These are phyloP conservation scores for Hyaloscypha bicolor DNA, from an alignment of 495 filamentous ascomycete genomes.

Conservation along the genomic window DNA sequence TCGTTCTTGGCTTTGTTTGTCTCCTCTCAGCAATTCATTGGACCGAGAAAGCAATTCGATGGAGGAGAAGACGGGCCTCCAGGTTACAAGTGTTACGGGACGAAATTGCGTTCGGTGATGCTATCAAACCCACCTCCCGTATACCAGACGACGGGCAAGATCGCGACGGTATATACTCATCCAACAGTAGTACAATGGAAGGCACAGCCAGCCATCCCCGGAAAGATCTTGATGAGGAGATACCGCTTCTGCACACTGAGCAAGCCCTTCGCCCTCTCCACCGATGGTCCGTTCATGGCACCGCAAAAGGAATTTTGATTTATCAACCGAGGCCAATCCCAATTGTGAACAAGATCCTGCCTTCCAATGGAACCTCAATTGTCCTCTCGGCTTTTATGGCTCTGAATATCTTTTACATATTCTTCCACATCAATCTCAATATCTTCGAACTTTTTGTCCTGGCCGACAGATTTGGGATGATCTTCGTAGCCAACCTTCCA, in stretches of 20 bases:
- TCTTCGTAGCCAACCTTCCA: conserved; percentile 61
- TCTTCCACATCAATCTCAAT: conserved; percentile 49
- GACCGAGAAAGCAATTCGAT: conserved; percentile 12
- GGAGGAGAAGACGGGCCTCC: conserved; percentile 15
- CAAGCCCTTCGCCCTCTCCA: not conserved
- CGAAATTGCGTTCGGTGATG: conserved; percentile 1
- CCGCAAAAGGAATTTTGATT: conserved; percentile 25
- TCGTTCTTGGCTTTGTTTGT: conserved; percentile 22
- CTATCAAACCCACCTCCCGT: not conserved
- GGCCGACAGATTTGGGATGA: conserved; percentile 53
- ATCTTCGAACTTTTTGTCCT: conserved; percentile 53
- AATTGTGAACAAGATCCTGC: conserved; percentile 53
- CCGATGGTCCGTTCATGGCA: conserved; percentile 8
- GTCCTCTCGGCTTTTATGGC: conserved; percentile 49
- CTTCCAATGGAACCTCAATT: conserved; percentile 54
- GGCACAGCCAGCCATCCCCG: conserved; percentile 13
- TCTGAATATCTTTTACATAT: conserved; percentile 57
- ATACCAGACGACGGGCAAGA: not conserved
- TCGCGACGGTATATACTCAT: conserved; percentile 19
- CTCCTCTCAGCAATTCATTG: conserved; percentile 24
- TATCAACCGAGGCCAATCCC: conserved; percentile 59
- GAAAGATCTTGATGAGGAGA: conserved; percentile 22
- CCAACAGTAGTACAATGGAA: conserved; percentile 23
- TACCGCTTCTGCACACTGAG: conserved; percentile 19
- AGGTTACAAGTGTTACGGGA: not conserved